Evolutionary conservation across 148 eudicot species (phyloP).

Genomic region (Heliosperma pusillum): DNA sequence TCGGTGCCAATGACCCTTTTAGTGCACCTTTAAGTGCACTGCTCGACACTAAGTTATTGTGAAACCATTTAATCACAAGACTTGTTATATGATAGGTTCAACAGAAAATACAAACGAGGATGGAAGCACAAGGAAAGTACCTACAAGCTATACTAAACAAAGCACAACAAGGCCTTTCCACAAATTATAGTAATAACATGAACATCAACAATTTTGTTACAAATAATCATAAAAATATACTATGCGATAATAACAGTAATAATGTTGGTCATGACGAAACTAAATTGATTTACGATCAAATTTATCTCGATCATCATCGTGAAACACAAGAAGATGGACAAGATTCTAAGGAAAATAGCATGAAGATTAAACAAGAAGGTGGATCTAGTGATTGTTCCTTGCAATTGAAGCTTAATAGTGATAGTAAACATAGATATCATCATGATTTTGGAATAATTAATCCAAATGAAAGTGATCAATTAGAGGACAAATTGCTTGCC

Average conservation of each 20-base stretch:
- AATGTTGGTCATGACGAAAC: constrained; percentile 6
- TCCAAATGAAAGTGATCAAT: constrained; percentile 14
- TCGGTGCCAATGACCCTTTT: no score
- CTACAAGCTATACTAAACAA: constrained; percentile 31
- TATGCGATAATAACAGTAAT: not conserved
- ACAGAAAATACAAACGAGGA: constrained; percentile 26
- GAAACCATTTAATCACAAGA: not conserved
- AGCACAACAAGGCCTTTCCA: constrained; percentile 28
- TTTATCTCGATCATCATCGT: constrained; percentile 3
- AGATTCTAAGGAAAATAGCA: not conserved
- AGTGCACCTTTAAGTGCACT: no score
- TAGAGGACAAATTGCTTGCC: constrained; percentile 26
- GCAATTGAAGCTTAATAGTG: constrained; percentile 27
- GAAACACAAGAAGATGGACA: not conserved
- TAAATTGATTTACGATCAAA: constrained; percentile 19
- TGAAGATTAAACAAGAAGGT: constrained; percentile 27
- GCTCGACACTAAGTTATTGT: not conserved
- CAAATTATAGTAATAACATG: not conserved
- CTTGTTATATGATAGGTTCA: constrained; percentile 18
- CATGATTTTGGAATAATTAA: constrained; percentile 10
- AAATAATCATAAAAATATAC: not conserved
- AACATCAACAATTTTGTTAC: not conserved
- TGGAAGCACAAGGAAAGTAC: constrained; percentile 30
- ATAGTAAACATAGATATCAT: not conserved
- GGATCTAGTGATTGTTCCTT: constrained; percentile 23